phyloP scores from a whole-genome alignment of 2,329 filamentous ascomycete genomes.

The Fusarium musae region DNA sequence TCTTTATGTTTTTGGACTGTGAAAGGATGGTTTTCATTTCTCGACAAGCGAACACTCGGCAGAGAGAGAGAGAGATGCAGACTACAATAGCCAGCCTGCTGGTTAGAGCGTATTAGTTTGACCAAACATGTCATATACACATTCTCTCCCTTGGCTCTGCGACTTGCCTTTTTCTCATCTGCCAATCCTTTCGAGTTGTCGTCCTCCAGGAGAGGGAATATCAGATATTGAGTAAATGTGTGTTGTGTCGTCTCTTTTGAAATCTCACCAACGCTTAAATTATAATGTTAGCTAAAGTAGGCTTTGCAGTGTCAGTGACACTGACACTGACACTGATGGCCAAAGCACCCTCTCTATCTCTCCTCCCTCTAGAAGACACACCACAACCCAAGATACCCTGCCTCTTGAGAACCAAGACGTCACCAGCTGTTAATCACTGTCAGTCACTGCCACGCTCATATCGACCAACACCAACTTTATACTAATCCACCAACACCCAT shows the following conservation, averaged over 20 bases:
- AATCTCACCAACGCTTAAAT: neutral
- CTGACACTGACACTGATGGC: neutral
- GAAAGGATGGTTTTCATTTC: neutral
- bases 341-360: neutral
- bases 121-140: neutral
- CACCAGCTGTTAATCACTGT: neutral
- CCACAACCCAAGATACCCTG: neutral
- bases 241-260: neutral
- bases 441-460: neutral
- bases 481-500: neutral
- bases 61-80: neutral
- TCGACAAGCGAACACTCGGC: neutral
- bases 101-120: neutral
- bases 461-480: neutral
- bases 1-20: neutral
- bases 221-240: neutral
- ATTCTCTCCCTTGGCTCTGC: constrained; percentile 3
- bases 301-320: neutral
- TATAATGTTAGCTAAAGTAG: neutral
- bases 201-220: neutral
- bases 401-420: neutral
- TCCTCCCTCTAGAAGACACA: neutral
- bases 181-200: neutral
- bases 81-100: neutral
- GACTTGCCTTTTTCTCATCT: neutral